Evolutionary conservation across 164 flowering plant species (phyloP).

Genomic region (Dillenia turbinata): DNA sequence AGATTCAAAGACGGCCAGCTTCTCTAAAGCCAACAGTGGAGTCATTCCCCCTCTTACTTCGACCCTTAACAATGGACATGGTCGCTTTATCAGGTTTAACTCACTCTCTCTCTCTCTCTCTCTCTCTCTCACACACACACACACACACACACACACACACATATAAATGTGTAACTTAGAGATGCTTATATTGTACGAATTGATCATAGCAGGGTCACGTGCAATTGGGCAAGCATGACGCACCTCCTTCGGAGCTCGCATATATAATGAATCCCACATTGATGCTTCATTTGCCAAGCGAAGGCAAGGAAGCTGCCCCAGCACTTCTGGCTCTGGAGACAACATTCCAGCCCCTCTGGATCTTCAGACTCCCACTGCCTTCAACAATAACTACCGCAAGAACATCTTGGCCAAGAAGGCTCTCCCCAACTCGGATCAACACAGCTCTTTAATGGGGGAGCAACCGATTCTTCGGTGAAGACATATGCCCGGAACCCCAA

Average conservation of each 20-base stretch:
- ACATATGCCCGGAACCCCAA: constrained; percentile 10
- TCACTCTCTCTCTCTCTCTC: background rate
- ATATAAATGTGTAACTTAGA: too few relatives aligned
- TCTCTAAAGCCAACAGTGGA: constrained; percentile 31
- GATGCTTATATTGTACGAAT: too few relatives aligned
- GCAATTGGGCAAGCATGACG: constrained; percentile 44
- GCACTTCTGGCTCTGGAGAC: constrained; percentile 23
- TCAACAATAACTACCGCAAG: constrained; percentile 32
- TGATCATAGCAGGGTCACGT: constrained; percentile 24
- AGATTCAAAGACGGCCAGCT: constrained; percentile 42
- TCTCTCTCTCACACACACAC: background rate
- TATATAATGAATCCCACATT: constrained; percentile 37
- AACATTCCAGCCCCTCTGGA: constrained; percentile 33
- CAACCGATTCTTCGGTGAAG: constrained; percentile 33
- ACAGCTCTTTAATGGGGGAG: constrained; percentile 26
- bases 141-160: background rate
- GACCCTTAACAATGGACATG: constrained; percentile 32
- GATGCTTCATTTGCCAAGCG: constrained; percentile 22
- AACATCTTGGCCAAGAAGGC: constrained; percentile 30
- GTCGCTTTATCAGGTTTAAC: constrained; percentile 39
- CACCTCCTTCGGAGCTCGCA: constrained; percentile 21
- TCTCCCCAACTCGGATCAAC: constrained; percentile 44
- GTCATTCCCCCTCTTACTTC: constrained; percentile 39
- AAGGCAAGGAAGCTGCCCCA: constrained; percentile 22
- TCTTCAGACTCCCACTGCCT: constrained; percentile 18